Evolutionary conservation across 2,329 filamentous ascomycete genomes (phyloP).

Genomic region (Huntiella moniliformis): DNA sequence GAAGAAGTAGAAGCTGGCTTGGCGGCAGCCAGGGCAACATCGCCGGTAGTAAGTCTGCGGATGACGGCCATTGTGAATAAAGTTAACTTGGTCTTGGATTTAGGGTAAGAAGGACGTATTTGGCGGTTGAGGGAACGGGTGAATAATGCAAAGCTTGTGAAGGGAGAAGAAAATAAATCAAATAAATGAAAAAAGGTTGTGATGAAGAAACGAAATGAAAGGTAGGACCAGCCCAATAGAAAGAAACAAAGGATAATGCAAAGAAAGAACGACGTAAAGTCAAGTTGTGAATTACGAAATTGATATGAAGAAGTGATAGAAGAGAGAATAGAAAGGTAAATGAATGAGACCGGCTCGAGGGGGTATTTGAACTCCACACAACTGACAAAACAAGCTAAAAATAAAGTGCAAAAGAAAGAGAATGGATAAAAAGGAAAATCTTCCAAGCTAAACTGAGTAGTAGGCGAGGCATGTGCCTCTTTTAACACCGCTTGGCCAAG

Average conservation of each 20-base stretch:
- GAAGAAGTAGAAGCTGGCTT: not conserved
- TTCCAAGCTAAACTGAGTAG: too few relatives aligned
- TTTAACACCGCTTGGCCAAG: too few relatives aligned
- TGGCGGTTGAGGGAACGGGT: not conserved
- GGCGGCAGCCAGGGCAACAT: not conserved
- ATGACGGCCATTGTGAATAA: slow-evolving; percentile 4
- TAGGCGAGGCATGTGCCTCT: too few relatives aligned
- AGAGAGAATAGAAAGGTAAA: too few relatives aligned
- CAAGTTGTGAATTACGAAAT: not conserved
- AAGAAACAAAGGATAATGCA: not conserved
- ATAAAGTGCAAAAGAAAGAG: too few relatives aligned
- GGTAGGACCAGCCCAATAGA: not conserved
- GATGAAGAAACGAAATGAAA: not conserved
- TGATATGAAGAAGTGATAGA: not conserved
- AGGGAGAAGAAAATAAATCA: not conserved
- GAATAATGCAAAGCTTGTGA: not conserved
- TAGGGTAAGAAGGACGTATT: not conserved
- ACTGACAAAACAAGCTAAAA: too few relatives aligned
- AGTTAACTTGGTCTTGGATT: not conserved
- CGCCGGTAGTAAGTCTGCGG: not conserved
- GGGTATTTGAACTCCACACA: too few relatives aligned
- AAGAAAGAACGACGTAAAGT: not conserved
- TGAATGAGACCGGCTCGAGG: too few relatives aligned
- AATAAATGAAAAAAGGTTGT: not conserved
- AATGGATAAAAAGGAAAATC: too few relatives aligned